Evolutionary conservation across 306 rosid species (phyloP), one percentile per base, ranked within the genome.

Genomic region (Neltuma alba): DNA sequence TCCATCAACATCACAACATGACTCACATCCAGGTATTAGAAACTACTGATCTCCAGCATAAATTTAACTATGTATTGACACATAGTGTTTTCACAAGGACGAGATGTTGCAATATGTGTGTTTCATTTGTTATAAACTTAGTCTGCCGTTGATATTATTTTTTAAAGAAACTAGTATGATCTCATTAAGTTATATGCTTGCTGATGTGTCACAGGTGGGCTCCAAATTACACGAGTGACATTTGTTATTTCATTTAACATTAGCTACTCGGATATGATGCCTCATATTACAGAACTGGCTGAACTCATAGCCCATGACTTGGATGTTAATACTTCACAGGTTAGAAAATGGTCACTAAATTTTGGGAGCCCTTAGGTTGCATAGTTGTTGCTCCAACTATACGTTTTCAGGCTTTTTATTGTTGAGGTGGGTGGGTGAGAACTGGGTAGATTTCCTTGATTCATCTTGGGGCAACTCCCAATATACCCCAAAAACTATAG

Each of bases 251-350:
- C 85, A 55, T 89, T 95, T 81, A 95, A 90, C 87, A 82, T 80
- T 80, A 91, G 93, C 88, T 91, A 82, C 37, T 47, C 45, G 60
- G 89, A 90, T 60, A 63, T 96, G 87, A 79, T 87, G 92, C 94
- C 96, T 83, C 96, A 71, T 82, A 79, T 88, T 71, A 61, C 82
- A 67, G 91, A 89, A 74, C 88, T 96, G 80, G 78, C 88, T 64
- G 86, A 82, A 82, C 86, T 82, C 88, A 88, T 96, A 64, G 96
- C 99, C 83, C 88, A 85, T 21, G 92, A 75, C 82, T 82, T 96
- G 82, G 82, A 87, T 75, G 82, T 93, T 84, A 84, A 89, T 58
- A 52, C 85, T 83, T 90, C 98, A 80, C 99, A 93, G 99, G 98
- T 96, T 72, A 75, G 93, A 84, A 74, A 81, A 41, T 20, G 55